phyloP scores from a whole-genome alignment of 768 basidiomycete species.

The Xerocomellus chrysenteron region DNA sequence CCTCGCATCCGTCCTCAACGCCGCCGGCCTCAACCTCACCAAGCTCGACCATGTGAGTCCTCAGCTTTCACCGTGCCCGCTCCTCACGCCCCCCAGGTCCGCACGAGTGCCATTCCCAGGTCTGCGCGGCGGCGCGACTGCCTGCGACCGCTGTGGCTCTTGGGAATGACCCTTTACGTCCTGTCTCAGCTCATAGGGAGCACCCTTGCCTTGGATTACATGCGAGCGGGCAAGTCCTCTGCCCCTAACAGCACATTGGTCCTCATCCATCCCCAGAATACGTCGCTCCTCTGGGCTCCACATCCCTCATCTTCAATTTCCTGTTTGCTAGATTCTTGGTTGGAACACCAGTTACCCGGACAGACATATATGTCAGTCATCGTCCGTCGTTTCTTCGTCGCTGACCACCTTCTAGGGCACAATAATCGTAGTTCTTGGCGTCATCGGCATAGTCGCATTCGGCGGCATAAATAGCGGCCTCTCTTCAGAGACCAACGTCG shows the following conservation, averaged over 20 bases:
- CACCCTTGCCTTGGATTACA: conserved; percentile 83
- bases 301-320: conserved; percentile 95
- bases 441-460: conserved; percentile 85
- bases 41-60: conserved; percentile 84
- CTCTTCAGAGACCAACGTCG: conserved; percentile 67
- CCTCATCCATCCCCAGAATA: conserved; percentile 59
- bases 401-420: conserved; percentile 57
- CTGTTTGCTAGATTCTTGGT: conserved; percentile 89
- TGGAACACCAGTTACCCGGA: conserved; percentile 79
- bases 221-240: conserved; percentile 66
- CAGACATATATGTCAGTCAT: conserved; percentile 72
- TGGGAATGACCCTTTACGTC: conserved; percentile 94
- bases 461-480: conserved; percentile 84
- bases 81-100: conserved; percentile 45
- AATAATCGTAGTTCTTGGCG: conserved; percentile 76
- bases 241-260: background rate
- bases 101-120: conserved; percentile 76
- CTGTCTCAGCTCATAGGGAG: conserved; percentile 85
- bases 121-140: conserved; percentile 71
- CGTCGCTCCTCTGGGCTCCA: conserved; percentile 92
- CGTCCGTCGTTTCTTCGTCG: background rate
- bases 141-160: conserved; percentile 83
- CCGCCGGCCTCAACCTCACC: conserved; percentile 91
- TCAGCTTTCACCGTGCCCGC: background rate
- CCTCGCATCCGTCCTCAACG: conserved; percentile 81